Evolutionary conservation across 2,329 filamentous ascomycete genomes (phyloP), one percentile per base, ranked within the genome.

Genomic region (Trichoderma pleuroti): DNA sequence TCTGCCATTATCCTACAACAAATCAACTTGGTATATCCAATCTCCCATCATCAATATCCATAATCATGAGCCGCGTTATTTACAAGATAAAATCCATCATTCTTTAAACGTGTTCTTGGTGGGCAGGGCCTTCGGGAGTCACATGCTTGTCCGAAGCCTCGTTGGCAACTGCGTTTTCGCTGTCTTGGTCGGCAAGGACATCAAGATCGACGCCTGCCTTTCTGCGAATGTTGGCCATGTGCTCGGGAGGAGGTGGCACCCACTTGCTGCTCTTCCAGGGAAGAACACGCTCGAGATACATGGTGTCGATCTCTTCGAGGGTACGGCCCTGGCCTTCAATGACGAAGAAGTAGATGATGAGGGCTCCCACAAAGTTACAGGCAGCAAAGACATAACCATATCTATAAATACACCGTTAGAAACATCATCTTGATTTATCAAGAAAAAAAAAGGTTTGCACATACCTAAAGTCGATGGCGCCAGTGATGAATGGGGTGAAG

Each of bases 401-500:
- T 56, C 69, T 71, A 28, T 14, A 26, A 24, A 21, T n/a, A 5
- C 12, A 3, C 7, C 6, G 26, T 68, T 49, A 68, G 65, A 34
- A 34, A 32, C 26, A 14, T 42, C 6, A 1, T 30, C 24, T 30
- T 11, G 0, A 14, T 4, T 8, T 5, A 1, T 26, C n/a, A n/a
- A 11, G 21, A 36, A 36, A 7, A 3, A 21, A 36, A 36, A 7
- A 3, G 18, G 16, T 46, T 0, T n/a, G 28, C 2, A 57, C 69
- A 36, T 67, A 93, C 1, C 85, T 85, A 80, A 91, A 94, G 74
- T 91, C 87, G 68, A 94, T 94, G 4, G 87, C 86, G 0, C 84
- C 82, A 0, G 90, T 92, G 77, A 94, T 94, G 80, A 93, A 94
- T 0, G 92, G 91, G 0, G 92, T 93, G 83, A 93, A 93, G 83